Evolutionary conservation across 331 rosid genomes (phyloP), one percentile per base, ranked within the genome.

Genomic region (Acacia pycnantha): DNA sequence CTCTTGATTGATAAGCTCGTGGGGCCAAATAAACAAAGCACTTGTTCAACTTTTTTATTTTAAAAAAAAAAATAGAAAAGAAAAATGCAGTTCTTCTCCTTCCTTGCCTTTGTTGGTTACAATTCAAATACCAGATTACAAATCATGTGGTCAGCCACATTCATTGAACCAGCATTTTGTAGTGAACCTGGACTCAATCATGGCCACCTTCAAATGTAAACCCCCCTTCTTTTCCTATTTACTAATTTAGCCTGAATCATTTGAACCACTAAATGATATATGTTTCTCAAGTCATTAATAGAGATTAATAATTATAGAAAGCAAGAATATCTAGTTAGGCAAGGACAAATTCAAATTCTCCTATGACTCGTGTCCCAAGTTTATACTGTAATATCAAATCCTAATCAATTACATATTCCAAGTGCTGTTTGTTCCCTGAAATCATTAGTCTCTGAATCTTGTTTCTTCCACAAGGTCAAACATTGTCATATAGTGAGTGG

Each of bases 171-270:
- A 27, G 40, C 70, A 64, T 64, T 26, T 33, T 64, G 12, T 78
- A 82, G n/a, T 74, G 84, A 84, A 87, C 82, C 73, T 87, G 76
- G 85, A 68, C 89, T 13, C 70, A 61, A 50, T 81, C 14, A 1
- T 5, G 51, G 47, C 51, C 33, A 10, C 67, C 29, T 77, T 81
- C 89, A 73, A 43, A 9, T 70, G 0, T 65, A 33, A 14, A 35
- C 1, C 35, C 78, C 33, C 0, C 70, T 33, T 14, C 56, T 13
- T 11, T 9, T 6, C 58, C 14, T 1, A 66, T 31, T 41, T 8
- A 41, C 29, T 6, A 24, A 24, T 43, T 37, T 22, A 44, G 29
- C 35, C 37, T 22, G 13, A 5, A 70, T 43, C 11, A 24, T 43
- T 70, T 16, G 11, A 22, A 7, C 62, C 61, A 14, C 33, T 26